Evolutionary conservation across 352 stramenopile genomes (phyloP).

Genomic region (Phytophthora quininea): DNA sequence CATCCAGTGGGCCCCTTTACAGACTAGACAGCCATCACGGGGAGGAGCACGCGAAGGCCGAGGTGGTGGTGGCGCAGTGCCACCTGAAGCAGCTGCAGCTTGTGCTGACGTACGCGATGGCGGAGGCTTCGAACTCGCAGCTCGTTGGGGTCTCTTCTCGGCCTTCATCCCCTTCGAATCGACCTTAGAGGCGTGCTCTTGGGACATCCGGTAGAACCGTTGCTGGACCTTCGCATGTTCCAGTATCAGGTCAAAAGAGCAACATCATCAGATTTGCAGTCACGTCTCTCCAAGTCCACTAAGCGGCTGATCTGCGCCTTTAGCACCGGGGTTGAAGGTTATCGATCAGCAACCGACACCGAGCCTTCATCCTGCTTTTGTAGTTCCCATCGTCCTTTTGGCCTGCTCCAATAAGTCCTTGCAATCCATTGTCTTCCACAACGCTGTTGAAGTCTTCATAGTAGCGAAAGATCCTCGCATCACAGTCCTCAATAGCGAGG

Average conservation of each 20-base stretch:
- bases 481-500: conserved; percentile 11
- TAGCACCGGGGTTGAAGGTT: conserved; percentile 4
- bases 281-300: conserved; percentile 6
- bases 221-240: conserved; percentile 11
- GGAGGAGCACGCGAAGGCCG: not conserved
- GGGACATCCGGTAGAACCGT: conserved; percentile 3
- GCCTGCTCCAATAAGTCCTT: conserved; percentile 5
- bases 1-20: conserved; percentile 7
- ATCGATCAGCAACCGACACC: conserved; percentile 2
- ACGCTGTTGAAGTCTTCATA: conserved; percentile 18
- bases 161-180: not conserved
- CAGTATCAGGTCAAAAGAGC: conserved; percentile 8
- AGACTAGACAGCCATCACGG: conserved; percentile 1
- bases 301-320: conserved; percentile 7
- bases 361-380: conserved; percentile 3
- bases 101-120: not conserved
- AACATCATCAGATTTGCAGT: conserved; percentile 14
- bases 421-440: conserved; percentile 10
- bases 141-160: not conserved
- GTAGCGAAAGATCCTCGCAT: conserved; percentile 13
- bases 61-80: not conserved
- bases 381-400: not conserved
- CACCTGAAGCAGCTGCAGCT: not conserved
- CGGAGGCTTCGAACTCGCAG: not conserved
- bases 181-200: not conserved